phyloP scores from a whole-genome alignment of 1,284 basidiomycete genomes.

The Grifola frondosa region DNA sequence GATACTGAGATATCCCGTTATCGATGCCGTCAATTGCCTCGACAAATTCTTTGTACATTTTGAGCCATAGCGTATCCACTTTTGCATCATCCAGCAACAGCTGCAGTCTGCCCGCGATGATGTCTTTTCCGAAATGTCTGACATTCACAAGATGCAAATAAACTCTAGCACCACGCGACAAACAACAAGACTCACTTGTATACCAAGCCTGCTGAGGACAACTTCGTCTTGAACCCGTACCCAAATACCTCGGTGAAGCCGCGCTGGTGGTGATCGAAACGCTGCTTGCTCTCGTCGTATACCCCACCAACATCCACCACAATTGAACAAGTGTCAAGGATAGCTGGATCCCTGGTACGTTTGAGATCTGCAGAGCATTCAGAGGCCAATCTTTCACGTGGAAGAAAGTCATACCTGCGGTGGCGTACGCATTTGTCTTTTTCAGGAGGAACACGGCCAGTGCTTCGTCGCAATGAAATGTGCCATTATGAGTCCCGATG shows the following conservation, averaged over 20 bases:
- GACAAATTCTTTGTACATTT: conserved; percentile 92
- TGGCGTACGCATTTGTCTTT: conserved; percentile 73
- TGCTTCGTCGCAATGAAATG: conserved; percentile 96
- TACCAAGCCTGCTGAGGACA: conserved; percentile 91
- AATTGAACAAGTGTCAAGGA: conserved; percentile 86
- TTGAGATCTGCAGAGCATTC: conserved; percentile 60
- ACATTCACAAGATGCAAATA: neutral
- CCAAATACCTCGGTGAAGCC: conserved; percentile 92
- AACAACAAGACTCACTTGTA: conserved; percentile 85
- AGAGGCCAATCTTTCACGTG: neutral
- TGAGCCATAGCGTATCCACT: conserved; percentile 80
- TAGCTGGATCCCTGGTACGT: conserved; percentile 77
- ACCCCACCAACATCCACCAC: conserved; percentile 98
- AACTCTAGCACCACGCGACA: no score
- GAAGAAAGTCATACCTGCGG: conserved; percentile 55
- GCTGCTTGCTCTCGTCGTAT: conserved; percentile 77
- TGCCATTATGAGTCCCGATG: conserved; percentile 94
- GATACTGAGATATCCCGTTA: conserved; percentile 88
- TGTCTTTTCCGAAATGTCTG: conserved; percentile 91
- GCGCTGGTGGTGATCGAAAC: conserved; percentile 97
- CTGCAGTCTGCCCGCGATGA: conserved; percentile 70
- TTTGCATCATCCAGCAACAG: conserved; percentile 56
- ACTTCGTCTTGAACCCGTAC: conserved; percentile 80
- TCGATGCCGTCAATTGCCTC: conserved; percentile 96
- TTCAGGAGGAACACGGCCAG: conserved; percentile 90